Base-by-base conservation (phyloP, 1,284 basidiomycete species). In the Pseudozyma sp. region DNA sequence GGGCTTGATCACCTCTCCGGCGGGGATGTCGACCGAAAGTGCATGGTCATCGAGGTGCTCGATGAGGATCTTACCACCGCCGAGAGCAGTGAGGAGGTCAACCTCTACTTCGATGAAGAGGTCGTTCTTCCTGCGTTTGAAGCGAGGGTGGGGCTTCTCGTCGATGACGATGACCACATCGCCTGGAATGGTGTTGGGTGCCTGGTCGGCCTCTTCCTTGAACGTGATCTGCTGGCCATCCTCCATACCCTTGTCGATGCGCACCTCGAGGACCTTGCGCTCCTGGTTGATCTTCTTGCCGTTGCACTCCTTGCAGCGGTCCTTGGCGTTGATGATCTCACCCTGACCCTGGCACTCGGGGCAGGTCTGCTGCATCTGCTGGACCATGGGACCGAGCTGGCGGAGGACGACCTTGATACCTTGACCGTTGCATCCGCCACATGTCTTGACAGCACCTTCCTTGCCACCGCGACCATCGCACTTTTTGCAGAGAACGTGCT, bases 241-340 rank as follows among this genome's bases (percentile, higher is more conserved):
- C 87, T 94, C 94, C 97, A 99, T 99, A 61, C 97, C 97, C 88
- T 96, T 97, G 89, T 99, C 97, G 88, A 99, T 93, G 85, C 97
- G 94, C 30, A 99, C 97, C 87, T 99, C 97, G 81, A 99, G 88
- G 75, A 98, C 92, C 88, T 99, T 99, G 87, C 97, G 94, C 87
- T 99, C 97, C 66, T 93, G 91, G 49, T 92, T 81, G 62, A 93
- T 91, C 88, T 99, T 99, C 88, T 97, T 97, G 77, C 95, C 97
- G 85, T 92, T 92, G 89, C 97, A 99, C 46, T 87, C 87, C 86
- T 91, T 90, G 90, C 97, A 99, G 75, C 92, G 89, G 87, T 99
- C 94, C 87, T 96, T 98, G 61, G 88, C 85, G 86, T 94, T 94
- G 88, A 99, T 97, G 80, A 93, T 89, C 86, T 99, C 96, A 75